Base-by-base conservation (phyloP, 768 basidiomycete genomes). In the Tremella fuciformis region DNA sequence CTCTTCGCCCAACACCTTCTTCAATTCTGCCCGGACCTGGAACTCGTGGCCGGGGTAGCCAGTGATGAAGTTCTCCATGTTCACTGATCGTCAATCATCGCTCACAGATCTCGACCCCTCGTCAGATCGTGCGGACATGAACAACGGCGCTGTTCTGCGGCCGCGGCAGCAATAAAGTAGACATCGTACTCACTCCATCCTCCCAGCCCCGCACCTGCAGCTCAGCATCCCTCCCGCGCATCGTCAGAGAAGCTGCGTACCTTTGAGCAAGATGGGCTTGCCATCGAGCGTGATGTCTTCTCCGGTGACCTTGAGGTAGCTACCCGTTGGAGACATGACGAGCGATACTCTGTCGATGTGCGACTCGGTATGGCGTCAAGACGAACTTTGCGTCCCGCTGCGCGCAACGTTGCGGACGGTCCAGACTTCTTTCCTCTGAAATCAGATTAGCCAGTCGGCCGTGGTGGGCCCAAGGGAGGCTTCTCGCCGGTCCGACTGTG, bases 21-120 rank as follows among this genome's bases (percentile, higher is more conserved):
- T 80, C n/a, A 91, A 79, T 0, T 84, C 84, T 19, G 82, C 83
- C 37, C 88, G 84, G 61, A 89, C 86, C 75, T 90, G 69, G 58
- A 53, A 84, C 72, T 91, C 88, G 67, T 88, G 88, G 3, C 88
- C 89, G 58, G 89, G 87, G 73, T 85, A 90, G 13, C 86, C 86
- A 82, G 72, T 72, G 48, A 71, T 62, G 60, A 59, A 65, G 82
- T 87, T 75, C 68, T 88, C 88, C 76, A 77, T 77, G 69, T 85
- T 88, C 85, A 89, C 66, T 68, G 18, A 9, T 18, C 40, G 26
- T 37, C 48, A 42, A 25, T 51, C n/a, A 51, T 21, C 41, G 11
- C 8, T 34, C 29, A 34, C 29, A 34, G 11, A 8, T 29, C 16
- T 46, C 42, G 6, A 8, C 22, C 22, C 42, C 42, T 4, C 39